A percentile compares a stretch with the other conserved stretches of the same genome.
Conservation (phyloP, 1,284 basidiomycete genomes). For the Moesziomyces globuligerus region DNA sequence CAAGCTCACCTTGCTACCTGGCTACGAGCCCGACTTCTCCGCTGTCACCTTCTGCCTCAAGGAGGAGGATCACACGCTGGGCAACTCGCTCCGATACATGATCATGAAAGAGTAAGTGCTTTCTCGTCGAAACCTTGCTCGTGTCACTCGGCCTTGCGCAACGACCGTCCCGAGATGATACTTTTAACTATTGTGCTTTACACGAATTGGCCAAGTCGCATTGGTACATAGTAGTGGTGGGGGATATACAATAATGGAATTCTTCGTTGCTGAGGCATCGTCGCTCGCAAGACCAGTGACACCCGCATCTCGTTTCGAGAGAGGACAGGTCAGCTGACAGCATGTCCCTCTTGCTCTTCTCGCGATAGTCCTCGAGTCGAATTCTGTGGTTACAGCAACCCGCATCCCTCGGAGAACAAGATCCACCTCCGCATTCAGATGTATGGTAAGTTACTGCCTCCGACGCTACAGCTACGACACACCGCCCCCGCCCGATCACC, state of each 20-base stretch:
- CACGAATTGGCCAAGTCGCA: constrained; percentile 50
- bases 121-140: background rate
- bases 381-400: constrained; percentile 96
- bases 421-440: constrained; percentile 97
- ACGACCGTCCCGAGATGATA: constrained; percentile 46
- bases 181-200: constrained; percentile 45
- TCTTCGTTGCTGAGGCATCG: constrained; percentile 67
- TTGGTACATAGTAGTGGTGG: constrained; percentile 54
- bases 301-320: background rate
- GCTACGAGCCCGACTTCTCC: constrained; percentile 82
- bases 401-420: constrained; percentile 94
- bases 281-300: constrained; percentile 6
- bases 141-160: constrained; percentile 3
- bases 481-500: too few relatives aligned
- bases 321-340: constrained; percentile 10
- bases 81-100: constrained; percentile 95
- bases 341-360: background rate
- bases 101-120: constrained; percentile 96
- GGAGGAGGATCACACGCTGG: constrained; percentile 94
- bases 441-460: constrained; percentile 79
- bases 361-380: constrained; percentile 88
- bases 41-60: constrained; percentile 90
- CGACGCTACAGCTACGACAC: constrained; percentile 14
- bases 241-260: constrained; percentile 65
- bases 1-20: constrained; percentile 69